phyloP scores from a whole-genome alignment of 2,329 filamentous ascomycete species.

The Xylaria sp. region DNA sequence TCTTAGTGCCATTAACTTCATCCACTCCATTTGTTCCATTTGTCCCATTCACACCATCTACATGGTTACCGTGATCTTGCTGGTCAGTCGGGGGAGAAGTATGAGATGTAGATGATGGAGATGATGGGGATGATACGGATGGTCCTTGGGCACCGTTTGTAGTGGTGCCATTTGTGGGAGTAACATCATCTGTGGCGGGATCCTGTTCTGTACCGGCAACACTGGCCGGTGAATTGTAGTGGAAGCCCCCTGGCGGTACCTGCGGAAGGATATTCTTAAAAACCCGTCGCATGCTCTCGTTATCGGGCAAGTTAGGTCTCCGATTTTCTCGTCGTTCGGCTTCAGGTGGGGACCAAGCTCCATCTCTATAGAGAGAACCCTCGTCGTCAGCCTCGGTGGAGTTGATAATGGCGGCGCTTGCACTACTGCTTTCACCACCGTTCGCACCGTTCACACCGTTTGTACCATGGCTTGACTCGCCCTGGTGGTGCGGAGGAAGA shows the following conservation, averaged over 20 bases:
- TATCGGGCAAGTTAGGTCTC: not conserved
- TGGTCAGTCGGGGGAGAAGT: not conserved
- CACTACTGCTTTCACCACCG: too few species aligned
- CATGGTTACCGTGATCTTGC: not conserved
- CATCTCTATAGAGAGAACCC: not conserved
- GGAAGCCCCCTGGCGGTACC: not conserved
- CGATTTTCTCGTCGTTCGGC: not conserved
- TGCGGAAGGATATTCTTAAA: conserved; percentile 24
- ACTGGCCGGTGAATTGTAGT: conserved; percentile 6
- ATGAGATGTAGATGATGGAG: not conserved
- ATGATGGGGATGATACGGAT: not conserved
- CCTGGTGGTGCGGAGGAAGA: not conserved
- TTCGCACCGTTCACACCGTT: too few species aligned
- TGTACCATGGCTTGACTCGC: not conserved
- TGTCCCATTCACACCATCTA: not conserved
- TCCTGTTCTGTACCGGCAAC: not conserved
- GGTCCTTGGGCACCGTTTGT: not conserved
- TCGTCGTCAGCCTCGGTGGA: not conserved
- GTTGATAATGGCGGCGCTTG: not conserved
- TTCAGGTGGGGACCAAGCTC: not conserved
- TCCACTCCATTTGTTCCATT: not conserved
- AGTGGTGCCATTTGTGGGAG: not conserved
- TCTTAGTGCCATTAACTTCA: not conserved
- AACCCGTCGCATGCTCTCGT: conserved; percentile 18
- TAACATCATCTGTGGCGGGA: not conserved